Evolutionary conservation across 228 moss, liverwort and hornwort genomes (phyloP).

Genomic region (Sphagnum fallax): DNA sequence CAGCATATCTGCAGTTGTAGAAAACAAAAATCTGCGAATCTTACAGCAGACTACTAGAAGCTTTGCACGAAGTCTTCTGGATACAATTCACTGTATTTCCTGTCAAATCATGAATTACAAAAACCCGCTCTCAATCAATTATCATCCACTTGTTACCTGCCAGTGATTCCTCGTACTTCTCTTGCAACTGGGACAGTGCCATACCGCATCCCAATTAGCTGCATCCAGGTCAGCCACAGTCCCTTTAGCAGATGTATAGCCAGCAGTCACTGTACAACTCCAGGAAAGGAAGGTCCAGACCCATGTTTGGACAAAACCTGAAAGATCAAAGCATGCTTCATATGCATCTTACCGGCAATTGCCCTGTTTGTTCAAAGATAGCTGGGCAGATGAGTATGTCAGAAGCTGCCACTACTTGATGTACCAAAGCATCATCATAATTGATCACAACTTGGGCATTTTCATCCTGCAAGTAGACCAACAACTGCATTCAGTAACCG

Average conservation of each 20-base stretch:
- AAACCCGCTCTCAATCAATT: too few relatives aligned
- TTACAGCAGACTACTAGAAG: too few relatives aligned
- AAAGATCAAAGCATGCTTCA: too few relatives aligned
- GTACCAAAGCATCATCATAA: conserved; percentile 44
- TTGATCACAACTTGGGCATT: conserved; percentile 34
- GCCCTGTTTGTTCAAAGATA: conserved; percentile 39
- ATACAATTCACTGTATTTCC: too few relatives aligned
- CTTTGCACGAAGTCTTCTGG: too few relatives aligned
- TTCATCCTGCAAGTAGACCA: conserved; percentile 21
- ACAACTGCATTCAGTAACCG: neutral
- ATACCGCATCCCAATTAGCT: conserved; percentile 65
- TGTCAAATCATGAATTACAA: too few relatives aligned
- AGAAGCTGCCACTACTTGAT: conserved; percentile 53
- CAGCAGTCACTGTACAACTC: neutral
- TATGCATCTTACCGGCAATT: conserved; percentile 34
- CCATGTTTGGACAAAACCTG: neutral
- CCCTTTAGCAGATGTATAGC: neutral
- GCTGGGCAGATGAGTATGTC: conserved; percentile 63
- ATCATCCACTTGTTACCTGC: conserved; percentile 14
- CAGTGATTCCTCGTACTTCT: conserved; percentile 29
- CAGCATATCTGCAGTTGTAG: neutral
- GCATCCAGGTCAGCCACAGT: conserved; percentile 4
- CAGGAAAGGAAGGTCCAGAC: neutral
- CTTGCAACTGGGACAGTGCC: conserved; percentile 61
- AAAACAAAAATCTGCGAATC: neutral